Evolutionary conservation across 495 filamentous ascomycete species (phyloP).

Genomic region (Penicillium soppii): DNA sequence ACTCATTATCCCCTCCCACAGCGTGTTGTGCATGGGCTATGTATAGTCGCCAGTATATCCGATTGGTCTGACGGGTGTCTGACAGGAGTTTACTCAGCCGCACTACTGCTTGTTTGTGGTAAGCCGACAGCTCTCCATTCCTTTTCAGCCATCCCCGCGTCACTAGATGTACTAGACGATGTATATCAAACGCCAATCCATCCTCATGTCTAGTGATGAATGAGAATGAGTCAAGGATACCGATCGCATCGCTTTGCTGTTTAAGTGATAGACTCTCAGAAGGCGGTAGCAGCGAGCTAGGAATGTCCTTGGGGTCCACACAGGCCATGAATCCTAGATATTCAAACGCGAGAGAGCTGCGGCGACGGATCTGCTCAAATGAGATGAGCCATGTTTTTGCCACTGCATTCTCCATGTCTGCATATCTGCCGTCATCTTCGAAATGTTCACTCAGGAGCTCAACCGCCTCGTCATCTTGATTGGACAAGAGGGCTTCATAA

Average conservation of each 20-base stretch:
- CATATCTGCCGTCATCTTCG: slow-evolving; percentile 37
- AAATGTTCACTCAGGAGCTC: slow-evolving; percentile 40
- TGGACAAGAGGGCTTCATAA: slow-evolving; percentile 31
- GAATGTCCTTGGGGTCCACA: slow-evolving; percentile 44
- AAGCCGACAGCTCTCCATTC: too few species aligned
- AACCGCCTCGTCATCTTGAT: slow-evolving; percentile 28
- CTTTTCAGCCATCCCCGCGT: slow-evolving; percentile 36
- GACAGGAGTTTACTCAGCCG: too few species aligned
- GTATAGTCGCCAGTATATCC: too few species aligned
- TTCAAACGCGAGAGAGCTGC: slow-evolving; percentile 33
- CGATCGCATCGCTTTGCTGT: slow-evolving; percentile 26
- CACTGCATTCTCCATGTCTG: slow-evolving; percentile 35
- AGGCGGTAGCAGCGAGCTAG: slow-evolving; percentile 26
- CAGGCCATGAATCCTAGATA: slow-evolving; percentile 42
- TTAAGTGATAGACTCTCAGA: slow-evolving; percentile 6
- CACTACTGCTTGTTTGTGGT: too few species aligned
- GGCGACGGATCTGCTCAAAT: slow-evolving; percentile 40
- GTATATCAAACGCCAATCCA: slow-evolving; percentile 13
- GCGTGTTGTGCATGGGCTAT: too few species aligned
- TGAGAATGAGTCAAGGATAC: slow-evolving; percentile 18
- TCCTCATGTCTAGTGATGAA: slow-evolving; percentile 24
- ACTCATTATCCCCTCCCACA: too few species aligned
- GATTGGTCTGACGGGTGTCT: too few species aligned
- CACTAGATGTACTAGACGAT: slow-evolving; percentile 38
- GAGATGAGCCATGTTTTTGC: slow-evolving; percentile 49